Conservation (phyloP, 2,329 filamentous ascomycete genomes). For the Fusarium luffae region DNA sequence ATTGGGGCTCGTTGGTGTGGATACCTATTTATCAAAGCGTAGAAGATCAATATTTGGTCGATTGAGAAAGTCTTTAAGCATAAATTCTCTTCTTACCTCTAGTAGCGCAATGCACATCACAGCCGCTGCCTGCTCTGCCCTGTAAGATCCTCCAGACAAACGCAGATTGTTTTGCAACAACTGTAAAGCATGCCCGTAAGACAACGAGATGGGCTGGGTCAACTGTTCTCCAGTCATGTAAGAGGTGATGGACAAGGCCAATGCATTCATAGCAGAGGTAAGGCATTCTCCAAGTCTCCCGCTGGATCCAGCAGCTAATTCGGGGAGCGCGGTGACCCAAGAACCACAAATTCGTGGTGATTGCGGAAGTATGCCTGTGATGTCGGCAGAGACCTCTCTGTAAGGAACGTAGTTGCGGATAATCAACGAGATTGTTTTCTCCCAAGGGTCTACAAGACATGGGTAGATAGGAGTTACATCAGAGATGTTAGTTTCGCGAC, state of each 20-base stretch:
- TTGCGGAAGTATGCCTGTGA: neutral
- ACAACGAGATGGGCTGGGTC: neutral
- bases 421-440: neutral
- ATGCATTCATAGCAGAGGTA: neutral
- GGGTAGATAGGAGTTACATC: neutral
- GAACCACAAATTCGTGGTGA: neutral
- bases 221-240: neutral
- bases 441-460: neutral
- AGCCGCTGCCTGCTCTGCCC: neutral
- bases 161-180: neutral
- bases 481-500: neutral
- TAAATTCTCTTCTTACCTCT: neutral
- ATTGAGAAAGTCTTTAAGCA: accelerated
- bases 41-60: neutral
- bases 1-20: neutral
- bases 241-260: neutral
- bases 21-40: neutral
- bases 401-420: neutral
- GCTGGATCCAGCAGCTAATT: neutral
- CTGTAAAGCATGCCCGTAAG: neutral
- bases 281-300: neutral
- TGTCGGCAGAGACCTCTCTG: neutral
- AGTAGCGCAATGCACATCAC: neutral
- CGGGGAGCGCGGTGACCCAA: neutral
- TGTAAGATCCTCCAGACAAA: neutral